These are phyloP conservation scores for Venturia carpophila DNA, from an alignment of 2,329 filamentous ascomycete genomes.

Conservation along the genomic window DNA sequence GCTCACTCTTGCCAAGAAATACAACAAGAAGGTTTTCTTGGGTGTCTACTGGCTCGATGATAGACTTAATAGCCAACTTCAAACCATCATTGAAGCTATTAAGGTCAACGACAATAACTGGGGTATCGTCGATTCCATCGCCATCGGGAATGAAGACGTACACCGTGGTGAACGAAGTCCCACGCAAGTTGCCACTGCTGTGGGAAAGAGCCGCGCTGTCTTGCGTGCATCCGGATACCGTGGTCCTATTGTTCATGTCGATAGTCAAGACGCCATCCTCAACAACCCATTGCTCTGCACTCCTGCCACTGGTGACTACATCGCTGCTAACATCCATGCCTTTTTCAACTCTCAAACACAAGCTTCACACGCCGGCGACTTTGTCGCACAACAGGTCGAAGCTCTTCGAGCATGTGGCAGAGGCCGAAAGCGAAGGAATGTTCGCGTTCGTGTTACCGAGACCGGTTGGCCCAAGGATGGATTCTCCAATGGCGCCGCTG, in stretches of 20 bases:
- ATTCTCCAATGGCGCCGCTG: slow-evolving; percentile 54
- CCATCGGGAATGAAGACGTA: slow-evolving; percentile 75
- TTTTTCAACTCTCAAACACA: slow-evolving; percentile 65
- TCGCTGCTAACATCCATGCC: slow-evolving; percentile 72
- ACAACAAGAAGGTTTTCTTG: slow-evolving; percentile 62
- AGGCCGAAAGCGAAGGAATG: slow-evolving; percentile 29
- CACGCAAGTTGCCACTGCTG: slow-evolving; percentile 48
- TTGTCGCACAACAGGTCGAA: slow-evolving; percentile 51
- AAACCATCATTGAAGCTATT: slow-evolving; percentile 52
- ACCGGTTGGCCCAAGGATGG: slow-evolving; percentile 76
- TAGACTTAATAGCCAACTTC: slow-evolving; percentile 46
- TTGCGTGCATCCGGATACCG: slow-evolving; percentile 58
- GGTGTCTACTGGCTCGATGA: slow-evolving; percentile 61
- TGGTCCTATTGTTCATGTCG: slow-evolving; percentile 70
- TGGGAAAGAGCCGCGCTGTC: slow-evolving; percentile 49
- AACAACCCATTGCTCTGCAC: slow-evolving; percentile 60
- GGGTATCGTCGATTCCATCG: slow-evolving; percentile 61
- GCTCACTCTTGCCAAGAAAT: slow-evolving; percentile 53
- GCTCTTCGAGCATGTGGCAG: slow-evolving; percentile 34
- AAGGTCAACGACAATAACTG: slow-evolving; percentile 48
- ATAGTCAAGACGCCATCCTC: slow-evolving; percentile 65
- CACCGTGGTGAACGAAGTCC: slow-evolving; percentile 52
- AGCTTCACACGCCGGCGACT: slow-evolving; percentile 57
- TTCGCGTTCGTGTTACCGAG: slow-evolving; percentile 68
- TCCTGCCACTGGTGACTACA: slow-evolving; percentile 59